Evolutionary conservation across 1,139 yeast species (phyloP), one percentile per base, ranked within the genome.

Genomic region (Sporopachydermia cereana): DNA sequence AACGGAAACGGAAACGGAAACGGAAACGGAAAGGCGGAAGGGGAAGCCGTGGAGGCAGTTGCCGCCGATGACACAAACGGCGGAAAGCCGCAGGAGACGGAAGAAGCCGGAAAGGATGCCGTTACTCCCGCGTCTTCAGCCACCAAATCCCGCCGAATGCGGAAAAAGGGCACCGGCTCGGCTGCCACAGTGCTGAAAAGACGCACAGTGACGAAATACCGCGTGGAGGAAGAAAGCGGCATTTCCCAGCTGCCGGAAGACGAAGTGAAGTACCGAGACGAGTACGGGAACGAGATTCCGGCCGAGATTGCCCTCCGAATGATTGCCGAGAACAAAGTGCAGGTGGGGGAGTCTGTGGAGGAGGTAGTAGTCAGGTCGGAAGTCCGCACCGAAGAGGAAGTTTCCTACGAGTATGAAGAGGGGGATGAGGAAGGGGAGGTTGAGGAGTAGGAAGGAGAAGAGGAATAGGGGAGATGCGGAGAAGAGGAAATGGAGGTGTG

Each of bases 261-360:
- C 12, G 22, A 16, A 34, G 39, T 34, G n/a, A 5, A n/a, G 17
- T 34, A 34, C 22, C 9, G 39, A 34, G 39, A 34, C 17, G 39
- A 34, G 17, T 34, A 34, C 39, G 39, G 39, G 18, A 34, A 34
- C n/a, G 39, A 34, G 22, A 34, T 34, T 34, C 39, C 39, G 9
- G 39, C 18, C 9, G 39, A 34, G 22, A 34, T 34, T 34, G 39
- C 39, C 17, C 22, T 34, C 7, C 39, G 17, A 20, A 34, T 34
- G 39, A 34, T 34, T 5, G 39, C 39, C 17, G n/a, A 20, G 9
- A 5, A 5, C 17, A 16, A 16, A 9, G 5, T 7, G 9, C 39
- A 20, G 9, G 22, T 34, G 39, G 22, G 39, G 39, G 39, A 34
- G 22, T 34, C 39, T 16, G 39, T 34, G 9, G 18, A 16, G 39